Evolutionary conservation across 495 filamentous ascomycete genomes (phyloP).

Genomic region (Trichoderma virens): DNA sequence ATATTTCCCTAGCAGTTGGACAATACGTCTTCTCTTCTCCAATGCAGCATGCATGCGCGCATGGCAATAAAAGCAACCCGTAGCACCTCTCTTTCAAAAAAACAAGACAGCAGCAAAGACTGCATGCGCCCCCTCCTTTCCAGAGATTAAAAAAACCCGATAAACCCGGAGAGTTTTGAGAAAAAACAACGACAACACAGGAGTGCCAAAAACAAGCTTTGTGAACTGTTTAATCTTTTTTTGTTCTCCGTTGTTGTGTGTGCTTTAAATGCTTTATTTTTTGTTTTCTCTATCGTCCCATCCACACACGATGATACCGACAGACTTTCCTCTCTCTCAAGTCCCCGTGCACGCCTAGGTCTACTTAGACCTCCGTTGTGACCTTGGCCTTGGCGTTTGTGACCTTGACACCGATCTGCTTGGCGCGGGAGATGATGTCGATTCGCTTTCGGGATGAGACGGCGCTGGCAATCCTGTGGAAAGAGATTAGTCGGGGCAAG

Average conservation of each 20-base stretch:
- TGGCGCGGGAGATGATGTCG: conserved; percentile 90
- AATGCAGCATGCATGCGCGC: background rate
- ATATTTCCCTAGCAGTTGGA: conserved; percentile 4
- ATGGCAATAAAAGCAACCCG: background rate
- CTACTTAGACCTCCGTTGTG: conserved; percentile 82
- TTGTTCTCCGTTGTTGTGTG: background rate
- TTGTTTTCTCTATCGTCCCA: background rate
- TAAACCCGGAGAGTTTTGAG: background rate
- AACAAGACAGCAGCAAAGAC: conserved; percentile 1
- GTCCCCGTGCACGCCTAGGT: background rate
- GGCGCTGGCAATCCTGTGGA: conserved; percentile 79
- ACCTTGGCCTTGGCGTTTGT: conserved; percentile 98
- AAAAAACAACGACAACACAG: background rate
- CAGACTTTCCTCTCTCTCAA: background rate
- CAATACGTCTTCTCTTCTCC: background rate
- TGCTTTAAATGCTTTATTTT: conserved; percentile 7
- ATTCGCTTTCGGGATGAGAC: conserved; percentile 98
- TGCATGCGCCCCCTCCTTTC: background rate
- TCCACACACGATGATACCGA: background rate
- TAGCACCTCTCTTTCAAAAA: background rate
- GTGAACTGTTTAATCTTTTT: background rate
- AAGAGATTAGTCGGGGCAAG: conserved; percentile 9
- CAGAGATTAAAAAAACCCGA: background rate
- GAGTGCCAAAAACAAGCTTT: background rate
- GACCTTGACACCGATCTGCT: conserved; percentile 97